A percentile compares a stretch with the other conserved stretches of the same genome.
phyloP scores from a whole-genome alignment of 345 rosid genomes.

The Euclidium syriacum region DNA sequence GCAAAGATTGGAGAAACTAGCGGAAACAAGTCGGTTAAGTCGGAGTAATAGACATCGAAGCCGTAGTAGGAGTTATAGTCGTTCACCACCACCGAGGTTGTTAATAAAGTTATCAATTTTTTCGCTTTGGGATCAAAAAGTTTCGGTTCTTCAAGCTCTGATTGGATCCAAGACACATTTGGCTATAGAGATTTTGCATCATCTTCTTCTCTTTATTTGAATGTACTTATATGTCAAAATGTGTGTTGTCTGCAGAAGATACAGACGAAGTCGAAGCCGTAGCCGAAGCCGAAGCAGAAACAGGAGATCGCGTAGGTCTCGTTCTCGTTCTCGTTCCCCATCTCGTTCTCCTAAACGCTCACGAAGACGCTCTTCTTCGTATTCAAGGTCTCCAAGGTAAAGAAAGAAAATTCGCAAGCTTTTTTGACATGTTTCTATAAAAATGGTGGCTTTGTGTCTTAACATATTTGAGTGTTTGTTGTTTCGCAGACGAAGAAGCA shows the following conservation, averaged over 20 bases:
- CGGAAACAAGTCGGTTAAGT: conserved; percentile 80
- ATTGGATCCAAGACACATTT: conserved; percentile 2
- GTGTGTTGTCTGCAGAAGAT: conserved; percentile 37
- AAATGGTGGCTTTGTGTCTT: background rate
- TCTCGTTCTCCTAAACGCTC: conserved; percentile 40
- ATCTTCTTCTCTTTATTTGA: conserved; percentile 4
- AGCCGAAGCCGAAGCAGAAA: conserved; percentile 38
- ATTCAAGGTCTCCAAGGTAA: conserved; percentile 76
- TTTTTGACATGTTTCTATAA: background rate
- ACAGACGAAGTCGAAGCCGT: conserved; percentile 55
- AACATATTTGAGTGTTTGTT: background rate
- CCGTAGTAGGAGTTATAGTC: conserved; percentile 83
- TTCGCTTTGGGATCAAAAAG: conserved; percentile 4
- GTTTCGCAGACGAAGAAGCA: conserved; percentile 67
- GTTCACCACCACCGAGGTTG: conserved; percentile 90
- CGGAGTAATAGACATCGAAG: conserved; percentile 58
- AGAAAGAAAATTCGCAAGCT: background rate
- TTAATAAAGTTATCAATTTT: conserved; percentile 26
- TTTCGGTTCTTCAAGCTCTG: conserved; percentile 5
- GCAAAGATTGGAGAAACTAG: conserved; percentile 81
- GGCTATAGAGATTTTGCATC: background rate
- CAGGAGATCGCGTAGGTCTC: conserved; percentile 56
- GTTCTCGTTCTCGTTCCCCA: conserved; percentile 35
- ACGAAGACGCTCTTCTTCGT: conserved; percentile 34
- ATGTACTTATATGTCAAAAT: background rate